A percentile compares a stretch with the other conserved stretches of the same genome.
Conservation (phyloP, 495 filamentous ascomycete species). For the Xylaria grammica region DNA sequence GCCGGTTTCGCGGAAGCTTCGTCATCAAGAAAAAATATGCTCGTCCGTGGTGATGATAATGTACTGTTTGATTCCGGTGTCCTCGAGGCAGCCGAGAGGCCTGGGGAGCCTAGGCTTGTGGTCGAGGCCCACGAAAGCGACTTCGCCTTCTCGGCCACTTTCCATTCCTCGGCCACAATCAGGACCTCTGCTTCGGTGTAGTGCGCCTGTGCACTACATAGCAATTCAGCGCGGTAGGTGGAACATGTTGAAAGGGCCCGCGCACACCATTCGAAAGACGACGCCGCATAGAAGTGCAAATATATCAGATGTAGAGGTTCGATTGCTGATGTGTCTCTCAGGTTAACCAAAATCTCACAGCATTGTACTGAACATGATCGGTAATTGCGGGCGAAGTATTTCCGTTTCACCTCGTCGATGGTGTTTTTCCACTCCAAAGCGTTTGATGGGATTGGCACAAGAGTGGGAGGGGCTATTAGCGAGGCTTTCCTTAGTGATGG, state of each 20-base stretch:
- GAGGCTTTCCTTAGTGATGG: conserved; percentile 21
- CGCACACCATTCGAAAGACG: conserved; percentile 58
- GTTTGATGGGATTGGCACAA: conserved; percentile 21
- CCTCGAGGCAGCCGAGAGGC: conserved; percentile 50
- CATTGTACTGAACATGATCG: conserved; percentile 53
- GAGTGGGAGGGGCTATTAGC: conserved; percentile 14
- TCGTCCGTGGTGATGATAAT: conserved; percentile 49
- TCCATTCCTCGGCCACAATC: conserved; percentile 45
- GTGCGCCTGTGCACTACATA: conserved; percentile 53
- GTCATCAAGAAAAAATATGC: conserved; percentile 48
- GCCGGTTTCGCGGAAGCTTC: conserved; percentile 25
- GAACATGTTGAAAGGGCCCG: conserved; percentile 49
- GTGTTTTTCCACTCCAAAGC: conserved; percentile 47
- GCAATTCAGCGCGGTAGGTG: conserved; percentile 48
- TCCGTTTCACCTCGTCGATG: conserved; percentile 52
- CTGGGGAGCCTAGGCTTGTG: conserved; percentile 52
- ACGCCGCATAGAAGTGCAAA: conserved; percentile 59
- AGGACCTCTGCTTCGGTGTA: conserved; percentile 51
- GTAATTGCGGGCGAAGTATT: conserved; percentile 49
- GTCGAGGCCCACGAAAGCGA: conserved; percentile 41
- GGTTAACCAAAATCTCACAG: conserved; percentile 50
- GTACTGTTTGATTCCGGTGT: conserved; percentile 46
- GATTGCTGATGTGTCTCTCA: conserved; percentile 45
- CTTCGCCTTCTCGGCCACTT: conserved; percentile 37
- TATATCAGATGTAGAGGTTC: conserved; percentile 59